These are phyloP conservation scores for Candida easanensis DNA, from an alignment of 805 yeast genomes.

Conservation along the genomic window DNA sequence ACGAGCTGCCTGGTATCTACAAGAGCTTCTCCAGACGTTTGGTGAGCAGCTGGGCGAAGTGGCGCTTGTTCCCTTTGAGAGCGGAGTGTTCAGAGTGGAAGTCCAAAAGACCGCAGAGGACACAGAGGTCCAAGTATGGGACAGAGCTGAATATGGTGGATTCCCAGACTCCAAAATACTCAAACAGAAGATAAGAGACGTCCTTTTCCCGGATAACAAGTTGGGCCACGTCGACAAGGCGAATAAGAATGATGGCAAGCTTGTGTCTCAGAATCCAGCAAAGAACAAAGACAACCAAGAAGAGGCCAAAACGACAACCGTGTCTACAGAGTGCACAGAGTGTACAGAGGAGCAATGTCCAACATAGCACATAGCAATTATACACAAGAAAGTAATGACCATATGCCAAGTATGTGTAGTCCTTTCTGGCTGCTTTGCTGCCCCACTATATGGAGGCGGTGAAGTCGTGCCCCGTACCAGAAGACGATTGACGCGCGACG, in stretches of 20 bases:
- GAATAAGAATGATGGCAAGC: constrained; percentile 19
- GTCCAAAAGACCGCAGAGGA: constrained; percentile 37
- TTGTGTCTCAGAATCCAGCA: constrained; percentile 8
- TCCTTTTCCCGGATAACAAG: constrained; percentile 48
- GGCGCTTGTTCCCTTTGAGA: constrained; percentile 42
- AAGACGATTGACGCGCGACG: neutral
- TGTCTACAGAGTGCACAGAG: constrained; percentile 20
- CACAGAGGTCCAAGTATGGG: constrained; percentile 49
- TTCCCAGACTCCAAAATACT: constrained; percentile 84
- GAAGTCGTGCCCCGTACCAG: neutral
- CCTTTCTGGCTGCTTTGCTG: no score
- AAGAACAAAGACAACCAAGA: no score
- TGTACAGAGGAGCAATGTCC: constrained; percentile 12
- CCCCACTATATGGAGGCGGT: neutral
- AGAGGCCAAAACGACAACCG: no score
- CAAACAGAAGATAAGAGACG: constrained; percentile 63
- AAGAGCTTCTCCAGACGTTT: constrained; percentile 83
- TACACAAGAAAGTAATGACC: no score
- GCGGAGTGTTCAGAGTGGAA: constrained; percentile 61
- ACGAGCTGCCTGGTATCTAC: constrained; percentile 84
- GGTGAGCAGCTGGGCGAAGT: constrained; percentile 55
- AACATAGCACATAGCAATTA: neutral
- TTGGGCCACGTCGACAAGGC: constrained; percentile 64
- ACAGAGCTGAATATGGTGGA: constrained; percentile 60
- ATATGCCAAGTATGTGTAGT: no score